Base-by-base conservation (phyloP, 2,329 filamentous ascomycete species). In the Exophiala bonariae region DNA sequence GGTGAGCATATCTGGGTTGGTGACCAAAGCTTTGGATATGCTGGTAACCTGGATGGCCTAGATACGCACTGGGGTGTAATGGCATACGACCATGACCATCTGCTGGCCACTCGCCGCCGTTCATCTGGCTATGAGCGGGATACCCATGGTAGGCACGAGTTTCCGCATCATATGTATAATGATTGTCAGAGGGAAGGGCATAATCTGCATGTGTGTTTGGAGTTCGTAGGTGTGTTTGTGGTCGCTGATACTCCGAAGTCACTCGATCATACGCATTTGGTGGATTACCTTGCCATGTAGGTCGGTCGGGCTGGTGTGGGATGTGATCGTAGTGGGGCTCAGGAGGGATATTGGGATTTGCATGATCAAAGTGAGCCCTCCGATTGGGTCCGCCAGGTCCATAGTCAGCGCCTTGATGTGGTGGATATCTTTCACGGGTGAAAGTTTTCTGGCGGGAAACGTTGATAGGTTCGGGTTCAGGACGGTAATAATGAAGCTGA, bases 331-430 rank as follows among this genome's bases (percentile, higher is more conserved):
- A 35, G 33, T 54, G 41, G 17, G 33, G 33, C 20, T 20, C 2
- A 37, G 34, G 7, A 13, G 17, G 33, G 7, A 34, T 34, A 39
- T 37, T 33, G 13, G 30, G 9, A 31, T 47, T 42, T 14, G 50
- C 51, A 28, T 52, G 49, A 31, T 54, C 54, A 28, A 56, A 56
- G 22, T 54, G 54, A 32, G 52, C 54, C 18, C 41, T 46, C 44
- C 52, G 41, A 11, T 46, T 41, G 6, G 37, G 39, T 19, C 32
- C 31, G 10, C 32, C 19, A 22, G 33, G 41, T 8, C 35, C 35
- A 22, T 32, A 41, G 2, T 17, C 22, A 31, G 22, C 22, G 17
- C n/a, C 35, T 30, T 32, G 32, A 45, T 44, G 41, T 16, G 26
- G 17, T n/a, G 43, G 32, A 34, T 6, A 14, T 7, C 32, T 6